Evolutionary conservation across 2,329 filamentous ascomycete genomes (phyloP), one percentile per base, ranked within the genome.

Genomic region (Anisogramma anomala): DNA sequence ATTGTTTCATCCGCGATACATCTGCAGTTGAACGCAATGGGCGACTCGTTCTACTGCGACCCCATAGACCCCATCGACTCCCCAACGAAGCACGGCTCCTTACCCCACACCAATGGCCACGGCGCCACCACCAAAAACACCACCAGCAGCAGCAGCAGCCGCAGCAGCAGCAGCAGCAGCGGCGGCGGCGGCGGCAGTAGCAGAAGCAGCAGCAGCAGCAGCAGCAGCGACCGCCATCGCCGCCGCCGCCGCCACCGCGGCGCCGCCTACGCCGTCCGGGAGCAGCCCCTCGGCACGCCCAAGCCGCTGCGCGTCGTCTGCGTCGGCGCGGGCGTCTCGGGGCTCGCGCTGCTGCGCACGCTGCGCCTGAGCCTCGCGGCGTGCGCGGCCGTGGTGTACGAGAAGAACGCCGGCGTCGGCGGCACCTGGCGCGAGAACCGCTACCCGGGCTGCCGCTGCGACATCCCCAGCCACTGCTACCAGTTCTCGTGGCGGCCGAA

Each of bases 401-500:
- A 76, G 48, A 76, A 74, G 58, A 75, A 75, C 45, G 53, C 58
- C 7, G 64, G 68, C 15, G 61, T 74, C 9, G 72, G 71, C 15
- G 73, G 73, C 2, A 77, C 72, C 0, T 78, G 73, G 73, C 64
- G 65, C 47, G 73, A 76, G 52, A 76, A 75, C 50, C 60, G 65
- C 15, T 78, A 78, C 46, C 73, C 73, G 0, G 72, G 72, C 9
- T 74, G 71, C 49, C 61, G 61, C 39, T 76, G 71, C 51, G 73
- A 75, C 52, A 64, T 75, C 22, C 71, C 71, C 8, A 69, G 65
- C 51, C 74, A 78, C 57, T 76, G 72, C 55, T 79, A 79, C 52
- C 74, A 76, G 51, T 78, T 75, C 51, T 71, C 72, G 2, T 79
- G 71, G 68, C 65, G 69, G 41, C 71, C 69, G 2, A 79, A 79